phyloP scores from a whole-genome alignment of 148 eudicot species.

The Rhododendron griersonianum region DNA sequence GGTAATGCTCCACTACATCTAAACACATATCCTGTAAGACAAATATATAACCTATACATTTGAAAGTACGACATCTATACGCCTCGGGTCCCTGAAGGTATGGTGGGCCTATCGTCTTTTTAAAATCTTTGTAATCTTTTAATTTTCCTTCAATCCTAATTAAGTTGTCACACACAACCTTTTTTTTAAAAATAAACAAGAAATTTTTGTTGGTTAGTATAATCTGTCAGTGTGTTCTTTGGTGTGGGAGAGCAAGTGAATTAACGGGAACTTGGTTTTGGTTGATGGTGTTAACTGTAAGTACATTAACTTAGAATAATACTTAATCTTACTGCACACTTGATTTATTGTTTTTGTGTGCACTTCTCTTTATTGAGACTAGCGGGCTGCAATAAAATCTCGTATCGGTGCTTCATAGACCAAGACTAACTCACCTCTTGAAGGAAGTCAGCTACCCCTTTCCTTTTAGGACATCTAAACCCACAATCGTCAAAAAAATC shows the following conservation, averaged over 20 bases:
- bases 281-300: too few relatives aligned
- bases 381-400: not conserved
- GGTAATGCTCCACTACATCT: not conserved
- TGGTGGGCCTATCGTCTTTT: not conserved
- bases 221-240: too few relatives aligned
- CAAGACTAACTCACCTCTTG: constrained; percentile 54
- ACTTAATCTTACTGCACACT: not conserved
- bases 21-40: not conserved
- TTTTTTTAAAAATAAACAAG: not conserved
- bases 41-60: not conserved
- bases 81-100: not conserved
- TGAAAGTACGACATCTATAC: not conserved
- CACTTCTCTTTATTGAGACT: not conserved
- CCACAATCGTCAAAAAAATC: constrained; percentile 67
- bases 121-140: not conserved
- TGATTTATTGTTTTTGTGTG: not conserved
- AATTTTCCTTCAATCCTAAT: not conserved
- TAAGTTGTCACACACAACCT: not conserved
- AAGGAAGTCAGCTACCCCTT: constrained; percentile 83
- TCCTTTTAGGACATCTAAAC: constrained; percentile 75
- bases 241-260: too few relatives aligned
- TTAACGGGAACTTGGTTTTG: too few relatives aligned
- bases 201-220: not conserved
- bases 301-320: too few relatives aligned
- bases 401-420: not conserved